Evolutionary conservation across 257 asterid species (phyloP).

Genomic region (Solanum habrochaites): DNA sequence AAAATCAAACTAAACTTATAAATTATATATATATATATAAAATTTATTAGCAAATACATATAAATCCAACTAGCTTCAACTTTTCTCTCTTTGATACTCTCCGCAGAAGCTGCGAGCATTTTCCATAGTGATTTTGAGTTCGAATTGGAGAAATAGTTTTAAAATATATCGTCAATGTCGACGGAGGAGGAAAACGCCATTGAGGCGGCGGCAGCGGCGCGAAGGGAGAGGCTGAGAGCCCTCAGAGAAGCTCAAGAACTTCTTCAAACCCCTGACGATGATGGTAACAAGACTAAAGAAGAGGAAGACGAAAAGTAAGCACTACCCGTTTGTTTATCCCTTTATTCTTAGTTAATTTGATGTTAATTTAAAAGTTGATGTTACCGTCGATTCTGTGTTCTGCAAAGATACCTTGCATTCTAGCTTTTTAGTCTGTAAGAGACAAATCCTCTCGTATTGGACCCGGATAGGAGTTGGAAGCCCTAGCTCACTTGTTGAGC

Average conservation of each 20-base stretch:
- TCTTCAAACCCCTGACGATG: slow-evolving; percentile 65
- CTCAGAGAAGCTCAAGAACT: slow-evolving; percentile 83
- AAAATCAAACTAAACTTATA: fast-evolving
- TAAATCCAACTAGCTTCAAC: neutral
- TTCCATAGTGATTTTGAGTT: neutral
- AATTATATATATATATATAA: neutral
- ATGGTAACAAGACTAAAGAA: neutral
- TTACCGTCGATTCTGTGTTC: neutral
- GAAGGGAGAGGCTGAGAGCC: slow-evolving; percentile 74
- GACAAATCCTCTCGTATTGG: neutral
- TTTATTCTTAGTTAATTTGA: neutral
- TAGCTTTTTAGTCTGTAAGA: neutral
- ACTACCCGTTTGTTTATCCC: neutral
- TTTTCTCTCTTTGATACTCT: neutral
- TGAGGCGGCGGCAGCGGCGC: slow-evolving; percentile 62
- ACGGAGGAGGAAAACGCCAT: slow-evolving; percentile 53
- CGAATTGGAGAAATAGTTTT: neutral
- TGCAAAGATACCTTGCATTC: neutral
- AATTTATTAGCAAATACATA: neutral
- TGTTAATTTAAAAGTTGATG: neutral
- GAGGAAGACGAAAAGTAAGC: slow-evolving; percentile 11
- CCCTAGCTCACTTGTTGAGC: neutral
- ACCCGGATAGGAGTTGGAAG: neutral
- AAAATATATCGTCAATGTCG: slow-evolving; percentile 1
- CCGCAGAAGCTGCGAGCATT: neutral